Evolutionary conservation across 2,329 filamentous ascomycete species (phyloP).

Genomic region (Venturia carpophila): DNA sequence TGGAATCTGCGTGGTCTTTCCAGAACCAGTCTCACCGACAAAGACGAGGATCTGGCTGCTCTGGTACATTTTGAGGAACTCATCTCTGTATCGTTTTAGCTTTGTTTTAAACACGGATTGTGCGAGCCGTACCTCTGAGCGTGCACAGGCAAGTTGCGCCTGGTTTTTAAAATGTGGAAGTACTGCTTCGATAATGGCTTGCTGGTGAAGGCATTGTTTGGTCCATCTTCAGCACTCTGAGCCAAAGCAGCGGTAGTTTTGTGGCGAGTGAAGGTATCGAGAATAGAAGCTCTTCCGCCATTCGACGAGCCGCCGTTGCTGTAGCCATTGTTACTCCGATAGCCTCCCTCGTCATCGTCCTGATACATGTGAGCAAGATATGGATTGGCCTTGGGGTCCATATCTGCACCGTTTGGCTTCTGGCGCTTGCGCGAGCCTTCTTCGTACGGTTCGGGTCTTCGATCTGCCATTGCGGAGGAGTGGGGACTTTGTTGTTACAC

Average conservation of each 20-base stretch:
- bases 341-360: conserved; percentile 36
- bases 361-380: conserved; percentile 84
- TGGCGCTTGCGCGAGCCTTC: conserved; percentile 39
- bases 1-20: conserved; percentile 98
- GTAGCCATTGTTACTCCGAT: conserved; percentile 29
- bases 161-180: conserved; percentile 76
- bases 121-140: conserved; percentile 63
- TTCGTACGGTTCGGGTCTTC: conserved; percentile 11
- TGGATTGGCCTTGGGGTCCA: conserved; percentile 60
- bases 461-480: conserved; percentile 14
- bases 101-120: background rate
- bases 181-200: conserved; percentile 71
- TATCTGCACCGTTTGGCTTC: conserved; percentile 40
- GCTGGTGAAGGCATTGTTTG: conserved; percentile 79
- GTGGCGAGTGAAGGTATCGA: conserved; percentile 67
- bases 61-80: conserved; percentile 91
- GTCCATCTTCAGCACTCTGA: conserved; percentile 65
- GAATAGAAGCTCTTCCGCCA: conserved; percentile 32
- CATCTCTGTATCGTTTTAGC: conserved; percentile 50
- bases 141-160: conserved; percentile 83
- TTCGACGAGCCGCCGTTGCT: conserved; percentile 25
- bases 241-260: conserved; percentile 72
- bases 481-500: background rate
- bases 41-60: conserved; percentile 94
- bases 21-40: conserved; percentile 97